phyloP scores from a whole-genome alignment of 2,329 filamentous ascomycete genomes.

The Stagonosporopsis rhizophila region DNA sequence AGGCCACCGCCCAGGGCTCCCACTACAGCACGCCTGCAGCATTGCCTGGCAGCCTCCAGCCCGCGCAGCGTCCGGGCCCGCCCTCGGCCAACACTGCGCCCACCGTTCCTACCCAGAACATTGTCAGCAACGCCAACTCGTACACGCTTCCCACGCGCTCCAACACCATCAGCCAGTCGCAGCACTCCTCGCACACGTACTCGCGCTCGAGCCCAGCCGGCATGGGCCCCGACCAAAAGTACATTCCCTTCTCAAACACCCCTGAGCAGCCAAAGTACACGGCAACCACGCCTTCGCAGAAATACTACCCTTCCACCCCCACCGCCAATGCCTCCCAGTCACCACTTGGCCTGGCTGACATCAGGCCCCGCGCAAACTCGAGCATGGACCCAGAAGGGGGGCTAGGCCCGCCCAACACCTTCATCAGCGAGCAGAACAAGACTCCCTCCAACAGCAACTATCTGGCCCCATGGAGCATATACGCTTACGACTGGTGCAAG shows the following conservation, averaged over 20 bases:
- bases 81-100: constrained; percentile 65
- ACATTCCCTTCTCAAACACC: constrained; percentile 69
- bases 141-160: constrained; percentile 72
- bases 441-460: constrained; percentile 85
- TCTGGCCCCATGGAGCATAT: constrained; percentile 91
- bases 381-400: constrained; percentile 74
- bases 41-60: constrained; percentile 67
- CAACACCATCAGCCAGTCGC: constrained; percentile 66
- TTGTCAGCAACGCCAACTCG: constrained; percentile 62
- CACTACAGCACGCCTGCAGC: constrained; percentile 55
- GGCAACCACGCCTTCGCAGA: constrained; percentile 56
- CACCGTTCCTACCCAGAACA: constrained; percentile 62
- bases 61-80: constrained; percentile 59
- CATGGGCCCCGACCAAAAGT: constrained; percentile 65
- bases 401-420: constrained; percentile 61
- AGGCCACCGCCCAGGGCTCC: constrained; percentile 56
- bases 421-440: constrained; percentile 71
- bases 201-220: constrained; percentile 83
- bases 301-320: constrained; percentile 65
- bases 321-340: constrained; percentile 76
- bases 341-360: constrained; percentile 89
- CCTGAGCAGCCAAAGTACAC: constrained; percentile 61
- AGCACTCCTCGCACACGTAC: constrained; percentile 62
- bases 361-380: constrained; percentile 84
- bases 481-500: constrained; percentile 99